Evolutionary conservation across 2,329 filamentous ascomycete species (phyloP).

Genomic region (Lasiodiplodia sp.): DNA sequence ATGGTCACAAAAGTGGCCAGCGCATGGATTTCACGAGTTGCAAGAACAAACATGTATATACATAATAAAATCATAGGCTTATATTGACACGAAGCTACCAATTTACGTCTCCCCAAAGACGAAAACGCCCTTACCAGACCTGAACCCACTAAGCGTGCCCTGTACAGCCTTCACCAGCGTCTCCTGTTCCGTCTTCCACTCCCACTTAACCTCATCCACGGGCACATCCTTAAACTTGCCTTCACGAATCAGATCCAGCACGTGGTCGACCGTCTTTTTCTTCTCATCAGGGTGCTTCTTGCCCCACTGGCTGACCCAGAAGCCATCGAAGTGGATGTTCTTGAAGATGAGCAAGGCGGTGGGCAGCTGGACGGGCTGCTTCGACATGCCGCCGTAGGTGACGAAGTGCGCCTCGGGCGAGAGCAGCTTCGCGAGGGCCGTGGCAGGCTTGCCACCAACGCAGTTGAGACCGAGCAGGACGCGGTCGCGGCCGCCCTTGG

Average conservation of each 20-base stretch:
- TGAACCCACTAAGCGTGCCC: constrained; percentile 82
- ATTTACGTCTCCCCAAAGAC: constrained; percentile 66
- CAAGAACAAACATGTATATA: neutral
- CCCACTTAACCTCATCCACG: constrained; percentile 82
- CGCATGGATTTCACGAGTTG: neutral
- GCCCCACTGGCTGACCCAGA: constrained; percentile 94
- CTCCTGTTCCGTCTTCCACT: constrained; percentile 77
- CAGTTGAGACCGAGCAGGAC: constrained; percentile 88
- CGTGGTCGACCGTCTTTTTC: constrained; percentile 81
- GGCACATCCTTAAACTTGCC: constrained; percentile 86
- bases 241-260: constrained; percentile 75
- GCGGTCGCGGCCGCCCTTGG: constrained; percentile 72
- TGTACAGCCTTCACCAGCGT: constrained; percentile 77
- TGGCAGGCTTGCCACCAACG: constrained; percentile 86
- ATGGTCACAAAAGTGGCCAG: too few relatives aligned
- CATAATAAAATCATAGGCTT: neutral
- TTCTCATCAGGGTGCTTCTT: constrained; percentile 76
- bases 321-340: constrained; percentile 85
- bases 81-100: neutral
- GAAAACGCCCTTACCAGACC: constrained; percentile 89
- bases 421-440: constrained; percentile 78
- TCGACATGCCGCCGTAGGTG: constrained; percentile 95
- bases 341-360: constrained; percentile 92
- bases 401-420: constrained; percentile 75
- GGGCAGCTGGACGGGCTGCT: constrained; percentile 81